A percentile compares a stretch with the other conserved stretches of the same genome.
Evolutionary conservation across 1,284 basidiomycete genomes (phyloP).

Genomic region (Leccinum holopus): DNA sequence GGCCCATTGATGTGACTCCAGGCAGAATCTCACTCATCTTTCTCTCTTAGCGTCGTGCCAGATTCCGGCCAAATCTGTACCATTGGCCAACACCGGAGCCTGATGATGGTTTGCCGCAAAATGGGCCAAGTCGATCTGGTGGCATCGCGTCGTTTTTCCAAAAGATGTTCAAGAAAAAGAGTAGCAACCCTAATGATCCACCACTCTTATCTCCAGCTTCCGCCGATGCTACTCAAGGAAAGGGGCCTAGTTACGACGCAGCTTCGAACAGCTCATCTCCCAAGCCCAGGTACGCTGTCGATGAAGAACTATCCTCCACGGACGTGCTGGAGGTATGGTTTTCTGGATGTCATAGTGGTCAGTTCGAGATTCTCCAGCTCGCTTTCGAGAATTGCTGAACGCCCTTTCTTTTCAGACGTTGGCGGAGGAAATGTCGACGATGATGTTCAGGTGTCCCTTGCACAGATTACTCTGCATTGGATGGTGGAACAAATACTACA

Average conservation of each 20-base stretch:
- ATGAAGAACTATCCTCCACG: slow-evolving; percentile 32
- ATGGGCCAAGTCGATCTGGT: neutral
- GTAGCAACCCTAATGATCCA: neutral
- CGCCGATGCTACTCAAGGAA: neutral
- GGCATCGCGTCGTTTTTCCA: neutral
- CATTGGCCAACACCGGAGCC: slow-evolving; percentile 36
- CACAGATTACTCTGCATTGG: slow-evolving; percentile 68
- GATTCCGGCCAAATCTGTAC: slow-evolving; percentile 54
- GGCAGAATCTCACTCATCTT: slow-evolving; percentile 10
- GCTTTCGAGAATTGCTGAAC: slow-evolving; percentile 2
- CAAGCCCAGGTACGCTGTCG: neutral
- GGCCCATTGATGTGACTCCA: slow-evolving; percentile 7
- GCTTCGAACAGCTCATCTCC: neutral
- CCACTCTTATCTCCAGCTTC: neutral
- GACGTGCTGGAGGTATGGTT: slow-evolving; percentile 69
- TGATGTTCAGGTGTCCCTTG: slow-evolving; percentile 41
- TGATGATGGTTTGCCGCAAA: slow-evolving; percentile 6
- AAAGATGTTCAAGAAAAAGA: slow-evolving; percentile 1
- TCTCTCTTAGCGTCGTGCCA: slow-evolving; percentile 47
- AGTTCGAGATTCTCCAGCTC: slow-evolving; percentile 15
- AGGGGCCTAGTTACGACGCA: neutral
- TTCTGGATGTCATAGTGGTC: slow-evolving; percentile 57
- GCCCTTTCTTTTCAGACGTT: slow-evolving; percentile 53
- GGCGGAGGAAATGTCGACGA: slow-evolving; percentile 62
- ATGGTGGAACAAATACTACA: slow-evolving; percentile 60